These are phyloP conservation scores for Sungouiozyma ichnusensis DNA, from an alignment of 805 yeast genomes.

Conservation along the genomic window DNA sequence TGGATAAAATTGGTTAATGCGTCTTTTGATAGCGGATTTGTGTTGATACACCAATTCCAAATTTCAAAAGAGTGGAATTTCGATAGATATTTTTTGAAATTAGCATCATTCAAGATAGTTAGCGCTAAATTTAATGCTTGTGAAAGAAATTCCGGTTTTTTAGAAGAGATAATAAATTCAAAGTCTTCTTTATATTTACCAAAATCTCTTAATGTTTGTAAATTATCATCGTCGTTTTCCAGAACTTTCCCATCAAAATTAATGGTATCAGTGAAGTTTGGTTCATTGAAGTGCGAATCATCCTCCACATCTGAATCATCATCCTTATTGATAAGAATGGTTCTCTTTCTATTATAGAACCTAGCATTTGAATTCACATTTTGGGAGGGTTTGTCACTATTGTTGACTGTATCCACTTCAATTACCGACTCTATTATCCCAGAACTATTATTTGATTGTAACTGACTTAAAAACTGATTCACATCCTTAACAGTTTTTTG, in stretches of 20 bases:
- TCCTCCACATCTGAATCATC: conserved; percentile 1
- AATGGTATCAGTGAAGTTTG: neutral
- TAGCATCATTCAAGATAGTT: conserved; percentile 11
- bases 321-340: conserved; percentile 13
- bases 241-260: too few relatives aligned
- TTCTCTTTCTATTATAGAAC: conserved; percentile 17
- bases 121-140: conserved; percentile 17
- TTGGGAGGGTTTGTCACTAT: neutral
- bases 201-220: conserved; percentile 1
- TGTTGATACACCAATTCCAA: conserved; percentile 14
- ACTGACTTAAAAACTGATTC: neutral
- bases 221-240: conserved; percentile 3
- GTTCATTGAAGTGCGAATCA: neutral
- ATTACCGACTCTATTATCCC: neutral
- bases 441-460: neutral
- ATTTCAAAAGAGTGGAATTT: conserved; percentile 14
- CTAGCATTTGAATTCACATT: neutral
- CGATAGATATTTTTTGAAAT: conserved; percentile 10
- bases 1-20: neutral
- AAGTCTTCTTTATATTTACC: conserved; percentile 28
- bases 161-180: conserved; percentile 19
- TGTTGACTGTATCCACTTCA: neutral
- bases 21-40: neutral
- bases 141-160: conserved; percentile 3
- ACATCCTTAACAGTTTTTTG: conserved; percentile 5